Conservation (phyloP, 768 basidiomycete species). For the Obba rivulosa region DNA sequence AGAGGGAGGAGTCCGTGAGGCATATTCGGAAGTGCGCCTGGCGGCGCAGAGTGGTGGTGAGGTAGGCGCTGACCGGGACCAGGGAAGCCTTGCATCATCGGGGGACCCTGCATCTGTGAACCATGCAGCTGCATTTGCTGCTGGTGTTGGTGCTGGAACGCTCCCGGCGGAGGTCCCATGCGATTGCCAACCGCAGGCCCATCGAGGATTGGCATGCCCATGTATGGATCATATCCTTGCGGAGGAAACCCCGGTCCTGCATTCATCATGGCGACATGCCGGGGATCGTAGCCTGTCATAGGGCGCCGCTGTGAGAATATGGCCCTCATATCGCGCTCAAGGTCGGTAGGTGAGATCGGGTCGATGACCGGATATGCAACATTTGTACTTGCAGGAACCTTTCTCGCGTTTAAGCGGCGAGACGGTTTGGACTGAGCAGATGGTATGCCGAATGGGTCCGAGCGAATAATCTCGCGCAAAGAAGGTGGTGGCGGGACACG, state of each 20-base stretch:
- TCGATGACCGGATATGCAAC: constrained; percentile 27
- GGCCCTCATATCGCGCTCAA: constrained; percentile 27
- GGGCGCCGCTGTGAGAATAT: constrained; percentile 20
- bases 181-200: constrained; percentile 12
- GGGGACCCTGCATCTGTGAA: constrained; percentile 6
- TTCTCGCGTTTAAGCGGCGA: constrained; percentile 10
- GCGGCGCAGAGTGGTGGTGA: constrained; percentile 19
- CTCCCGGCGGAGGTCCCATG: constrained; percentile 8
- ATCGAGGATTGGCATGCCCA: constrained; percentile 15
- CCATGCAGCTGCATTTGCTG: constrained; percentile 7
- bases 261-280: constrained; percentile 10
- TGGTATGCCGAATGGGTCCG: constrained; percentile 41
- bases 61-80: constrained; percentile 14
- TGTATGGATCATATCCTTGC: constrained; percentile 15
- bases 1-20: constrained; percentile 17
- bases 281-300: constrained; percentile 9
- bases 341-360: constrained; percentile 23
- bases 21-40: constrained; percentile 15
- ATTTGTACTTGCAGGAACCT: constrained; percentile 7
- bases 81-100: constrained; percentile 13
- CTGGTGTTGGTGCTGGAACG: constrained; percentile 8
- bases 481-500: constrained; percentile 53
- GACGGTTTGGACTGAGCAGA: constrained; percentile 13
- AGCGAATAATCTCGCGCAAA: constrained; percentile 61
- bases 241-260: constrained; percentile 7